phyloP scores from a whole-genome alignment of 2,329 filamentous ascomycete genomes.

The Pseudocercospora crystallina region DNA sequence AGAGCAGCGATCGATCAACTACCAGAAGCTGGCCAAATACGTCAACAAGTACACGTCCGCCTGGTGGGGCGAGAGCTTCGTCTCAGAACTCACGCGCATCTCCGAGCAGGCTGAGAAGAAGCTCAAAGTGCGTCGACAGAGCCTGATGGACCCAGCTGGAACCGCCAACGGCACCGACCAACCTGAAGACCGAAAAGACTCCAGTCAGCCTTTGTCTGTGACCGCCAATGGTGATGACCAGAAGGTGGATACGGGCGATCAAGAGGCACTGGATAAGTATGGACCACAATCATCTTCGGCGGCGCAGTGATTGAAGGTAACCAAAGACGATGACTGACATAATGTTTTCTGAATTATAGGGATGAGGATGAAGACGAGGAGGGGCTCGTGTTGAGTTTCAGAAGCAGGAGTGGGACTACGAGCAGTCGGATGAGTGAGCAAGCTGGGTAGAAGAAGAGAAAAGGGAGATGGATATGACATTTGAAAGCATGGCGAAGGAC shows the following conservation, averaged over 20 bases:
- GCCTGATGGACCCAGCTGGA: constrained; percentile 15
- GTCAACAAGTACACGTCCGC: constrained; percentile 96
- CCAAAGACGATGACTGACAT: constrained; percentile 19
- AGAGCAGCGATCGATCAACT: constrained; percentile 83
- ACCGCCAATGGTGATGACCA: constrained; percentile 19
- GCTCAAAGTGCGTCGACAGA: constrained; percentile 39
- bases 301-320: no score
- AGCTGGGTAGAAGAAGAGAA: no score
- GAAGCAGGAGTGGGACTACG: constrained; percentile 8
- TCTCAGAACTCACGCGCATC: constrained; percentile 71
- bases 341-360: constrained; percentile 15
- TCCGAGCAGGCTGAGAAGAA: constrained; percentile 54
- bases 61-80: constrained; percentile 95
- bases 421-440: no score
- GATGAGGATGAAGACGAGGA: constrained; percentile 25
- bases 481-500: no score
- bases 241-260: constrained; percentile 15
- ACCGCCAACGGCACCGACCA: constrained; percentile 2
- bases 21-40: constrained; percentile 88
- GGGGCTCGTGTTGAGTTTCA: constrained; percentile 19
- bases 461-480: no score
- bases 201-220: constrained; percentile 17
- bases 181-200: constrained; percentile 15
- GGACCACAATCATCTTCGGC: constrained; percentile 9
- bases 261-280: constrained; percentile 23